Conservation (phyloP, 306 rosid species). For the Sphenostylis stenocarpa region DNA sequence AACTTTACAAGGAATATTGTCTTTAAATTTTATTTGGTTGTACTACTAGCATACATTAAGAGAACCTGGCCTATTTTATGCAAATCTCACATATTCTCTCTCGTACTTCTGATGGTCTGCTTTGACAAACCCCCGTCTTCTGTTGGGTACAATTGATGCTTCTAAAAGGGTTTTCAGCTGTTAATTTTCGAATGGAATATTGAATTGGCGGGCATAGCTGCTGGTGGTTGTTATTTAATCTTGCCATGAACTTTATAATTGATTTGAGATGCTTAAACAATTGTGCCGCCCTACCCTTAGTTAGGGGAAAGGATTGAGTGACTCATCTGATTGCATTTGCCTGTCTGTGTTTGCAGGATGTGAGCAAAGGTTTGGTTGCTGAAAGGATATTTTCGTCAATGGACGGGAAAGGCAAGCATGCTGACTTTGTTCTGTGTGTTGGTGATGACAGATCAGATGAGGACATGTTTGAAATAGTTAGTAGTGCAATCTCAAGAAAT, state of each 20-base stretch:
- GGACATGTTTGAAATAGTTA: conserved; percentile 80
- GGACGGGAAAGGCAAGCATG: conserved; percentile 58
- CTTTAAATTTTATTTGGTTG: conserved; percentile 7
- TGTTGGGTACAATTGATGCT: not conserved
- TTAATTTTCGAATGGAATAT: conserved; percentile 1
- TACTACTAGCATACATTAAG: not conserved
- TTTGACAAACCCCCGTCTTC: not conserved
- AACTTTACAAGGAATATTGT: not conserved
- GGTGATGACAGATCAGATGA: conserved; percentile 95
- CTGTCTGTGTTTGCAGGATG: conserved; percentile 54
- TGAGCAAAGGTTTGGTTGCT: conserved; percentile 71
- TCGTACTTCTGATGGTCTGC: conserved; percentile 4
- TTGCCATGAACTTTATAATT: not conserved
- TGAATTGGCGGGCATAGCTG: not conserved
- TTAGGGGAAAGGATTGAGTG: not conserved
- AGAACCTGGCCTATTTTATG: conserved; percentile 2
- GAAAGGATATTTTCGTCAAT: conserved; percentile 70
- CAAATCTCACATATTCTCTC: conserved; percentile 13
- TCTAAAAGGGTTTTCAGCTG: not conserved
- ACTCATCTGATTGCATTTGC: conserved; percentile 1
- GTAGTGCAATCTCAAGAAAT: conserved; percentile 50
- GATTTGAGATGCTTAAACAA: not conserved
- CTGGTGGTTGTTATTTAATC: not conserved
- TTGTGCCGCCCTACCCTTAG: not conserved
- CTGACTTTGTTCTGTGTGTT: conserved; percentile 80